Percentiles rank a stretch among this genome's conserved stretches.
Conservation (phyloP, 768 basidiomycete genomes). For the Brasilioporus rufonigricans region DNA sequence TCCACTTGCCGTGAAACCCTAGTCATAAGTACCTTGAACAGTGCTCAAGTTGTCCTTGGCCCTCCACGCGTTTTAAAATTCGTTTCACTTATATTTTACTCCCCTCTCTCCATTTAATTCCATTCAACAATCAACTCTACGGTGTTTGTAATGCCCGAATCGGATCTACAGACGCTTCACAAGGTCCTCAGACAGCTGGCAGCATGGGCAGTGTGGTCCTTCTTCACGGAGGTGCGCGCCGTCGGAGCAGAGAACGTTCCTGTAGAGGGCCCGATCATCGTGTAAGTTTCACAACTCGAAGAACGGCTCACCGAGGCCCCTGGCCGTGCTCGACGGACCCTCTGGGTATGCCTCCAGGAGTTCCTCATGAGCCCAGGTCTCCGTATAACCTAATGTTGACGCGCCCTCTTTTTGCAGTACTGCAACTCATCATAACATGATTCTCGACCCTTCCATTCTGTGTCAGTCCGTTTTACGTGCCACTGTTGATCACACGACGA, state of each 20-base stretch:
- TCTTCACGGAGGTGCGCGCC: constrained; percentile 86
- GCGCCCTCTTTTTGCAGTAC: constrained; percentile 44
- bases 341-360: neutral
- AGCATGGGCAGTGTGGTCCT: constrained; percentile 72
- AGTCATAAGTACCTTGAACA: neutral
- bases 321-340: constrained; percentile 2
- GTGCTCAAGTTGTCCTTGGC: neutral
- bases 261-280: constrained; percentile 82
- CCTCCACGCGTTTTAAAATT: neutral
- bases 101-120: constrained; percentile 5
- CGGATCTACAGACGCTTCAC: constrained; percentile 52
- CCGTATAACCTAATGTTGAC: constrained; percentile 11
- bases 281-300: constrained; percentile 51
- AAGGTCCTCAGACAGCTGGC: constrained; percentile 69
- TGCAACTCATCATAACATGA: constrained; percentile 94
- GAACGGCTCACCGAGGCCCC: neutral
- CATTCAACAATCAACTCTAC: constrained; percentile 1
- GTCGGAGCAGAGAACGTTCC: constrained; percentile 90
- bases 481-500: constrained; percentile 14
- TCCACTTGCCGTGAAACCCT: neutral
- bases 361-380: neutral
- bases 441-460: constrained; percentile 80
- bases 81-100: constrained; percentile 12
- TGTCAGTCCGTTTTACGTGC: constrained; percentile 49
- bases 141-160: constrained; percentile 23